Base-by-base conservation (phyloP, 2,329 filamentous ascomycete genomes). In the Xylaria sp. region DNA sequence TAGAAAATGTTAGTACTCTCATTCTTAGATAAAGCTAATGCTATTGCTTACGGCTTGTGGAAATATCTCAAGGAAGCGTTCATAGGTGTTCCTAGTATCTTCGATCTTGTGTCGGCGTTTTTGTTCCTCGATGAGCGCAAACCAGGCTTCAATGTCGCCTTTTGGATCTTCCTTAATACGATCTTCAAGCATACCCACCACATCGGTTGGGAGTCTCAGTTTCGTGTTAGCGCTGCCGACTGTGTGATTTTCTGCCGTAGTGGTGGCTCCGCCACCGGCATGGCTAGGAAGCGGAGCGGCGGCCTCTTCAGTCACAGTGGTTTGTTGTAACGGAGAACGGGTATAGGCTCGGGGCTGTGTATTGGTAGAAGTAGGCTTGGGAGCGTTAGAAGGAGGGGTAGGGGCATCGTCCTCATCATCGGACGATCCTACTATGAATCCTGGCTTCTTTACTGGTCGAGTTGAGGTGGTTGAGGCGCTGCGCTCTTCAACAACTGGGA, bases 91-190 rank as follows among this genome's bases (percentile, higher is more conserved):
- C 71, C 95, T 89, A 32, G 92, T 89, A 75, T 95, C 92, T 69
- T 97, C 93, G 70, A 94, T 82, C 79, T 94, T 93, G 81, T 92
- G 92, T 75, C 92, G 92, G 76, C 88, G 90, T 74, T 91, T 91
- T 79, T 97, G 89, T 78, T 98, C 93, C 73, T 88, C 88, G 78
- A 99, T 95, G 78, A 99, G 85, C 72, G 88, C 88, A 75, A 97
- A 83, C 96, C 96, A 99, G 36, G 95, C 93, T 78, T 96, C 92
- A 80, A 96, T 89, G 75, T 98, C 94, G 76, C 95, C 96, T 75
- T 93, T 92, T 17, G 95, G 93, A 78, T 99, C 96, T 77, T 98
- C 93, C 78, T 92, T 91, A 79, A 98, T 92, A 77, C 95, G 90
- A 79, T 96, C 93, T 83, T 99, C 95, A 76, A 98, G 85, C 67